These are phyloP conservation scores for Pterocarpus macrocarpus DNA, from an alignment of 306 rosid species.

Conservation along the genomic window DNA sequence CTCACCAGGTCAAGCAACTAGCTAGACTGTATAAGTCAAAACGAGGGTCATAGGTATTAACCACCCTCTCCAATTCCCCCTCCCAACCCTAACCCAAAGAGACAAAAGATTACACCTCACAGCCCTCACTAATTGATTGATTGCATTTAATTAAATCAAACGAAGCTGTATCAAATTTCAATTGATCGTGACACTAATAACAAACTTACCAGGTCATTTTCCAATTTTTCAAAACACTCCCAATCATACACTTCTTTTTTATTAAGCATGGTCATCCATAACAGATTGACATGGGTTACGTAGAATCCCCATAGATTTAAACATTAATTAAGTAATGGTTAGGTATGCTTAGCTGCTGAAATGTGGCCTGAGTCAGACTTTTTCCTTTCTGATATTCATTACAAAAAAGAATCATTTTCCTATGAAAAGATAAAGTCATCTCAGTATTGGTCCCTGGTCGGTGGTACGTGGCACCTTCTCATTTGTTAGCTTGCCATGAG, in stretches of 20 bases:
- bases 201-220: neutral
- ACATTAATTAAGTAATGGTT: slow-evolving; percentile 7
- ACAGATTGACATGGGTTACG: slow-evolving; percentile 29
- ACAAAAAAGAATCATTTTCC: slow-evolving; percentile 33
- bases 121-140: slow-evolving; percentile 17
- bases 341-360: slow-evolving; percentile 33
- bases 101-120: neutral
- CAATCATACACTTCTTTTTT: neutral
- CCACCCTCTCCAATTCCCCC: slow-evolving; percentile 11
- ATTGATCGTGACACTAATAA: slow-evolving; percentile 1
- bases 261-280: neutral
- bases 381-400: slow-evolving; percentile 13
- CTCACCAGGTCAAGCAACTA: neutral
- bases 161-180: neutral
- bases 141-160: slow-evolving; percentile 22
- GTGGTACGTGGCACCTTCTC: slow-evolving; percentile 54
- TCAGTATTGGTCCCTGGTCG: slow-evolving; percentile 53
- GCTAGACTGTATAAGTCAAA: slow-evolving; percentile 14
- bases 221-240: neutral
- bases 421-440: neutral
- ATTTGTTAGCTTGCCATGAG: slow-evolving; percentile 17
- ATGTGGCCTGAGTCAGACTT: slow-evolving; percentile 25
- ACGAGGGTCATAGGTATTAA: slow-evolving; percentile 16
- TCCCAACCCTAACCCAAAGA: neutral
- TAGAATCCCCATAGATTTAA: neutral